Evolutionary conservation across 2,329 filamentous ascomycete species (phyloP).

Genomic region (Clonostachys rhizophaga): DNA sequence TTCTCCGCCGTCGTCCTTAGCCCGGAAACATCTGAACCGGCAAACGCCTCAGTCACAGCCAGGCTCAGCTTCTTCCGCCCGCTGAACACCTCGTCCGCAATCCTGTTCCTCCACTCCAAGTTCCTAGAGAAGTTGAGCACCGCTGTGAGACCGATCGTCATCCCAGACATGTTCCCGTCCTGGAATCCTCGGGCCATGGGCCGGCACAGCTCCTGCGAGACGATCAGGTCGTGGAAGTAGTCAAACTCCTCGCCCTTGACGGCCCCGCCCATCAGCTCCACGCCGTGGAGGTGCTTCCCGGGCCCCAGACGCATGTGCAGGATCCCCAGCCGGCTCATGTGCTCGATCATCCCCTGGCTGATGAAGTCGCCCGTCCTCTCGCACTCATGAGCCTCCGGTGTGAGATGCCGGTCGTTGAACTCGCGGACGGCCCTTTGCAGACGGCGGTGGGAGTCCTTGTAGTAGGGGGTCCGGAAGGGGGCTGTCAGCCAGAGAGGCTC

Average conservation of each 20-base stretch:
- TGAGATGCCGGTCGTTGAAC: slow-evolving; percentile 69
- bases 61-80: slow-evolving; percentile 87
- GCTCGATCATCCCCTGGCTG: slow-evolving; percentile 67
- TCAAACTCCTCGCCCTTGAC: slow-evolving; percentile 79
- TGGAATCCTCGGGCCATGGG: slow-evolving; percentile 75
- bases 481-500: slow-evolving; percentile 81
- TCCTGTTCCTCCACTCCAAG: slow-evolving; percentile 56
- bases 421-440: slow-evolving; percentile 66
- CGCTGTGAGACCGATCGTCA: slow-evolving; percentile 78
- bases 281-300: slow-evolving; percentile 74
- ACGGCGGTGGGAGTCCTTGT: slow-evolving; percentile 66
- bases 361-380: slow-evolving; percentile 72
- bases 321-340: slow-evolving; percentile 69
- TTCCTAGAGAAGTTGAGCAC: slow-evolving; percentile 75
- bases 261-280: slow-evolving; percentile 62
- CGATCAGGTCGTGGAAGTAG: slow-evolving; percentile 79
- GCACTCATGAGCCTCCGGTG: slow-evolving; percentile 70
- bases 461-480: slow-evolving; percentile 76
- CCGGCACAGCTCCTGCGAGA: slow-evolving; percentile 68
- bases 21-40: slow-evolving; percentile 73
- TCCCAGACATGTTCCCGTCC: slow-evolving; percentile 82
- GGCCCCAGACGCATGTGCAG: slow-evolving; percentile 81
- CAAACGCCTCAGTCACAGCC: slow-evolving; percentile 85
- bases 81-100: slow-evolving; percentile 68
- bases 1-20: slow-evolving; percentile 75